Conservation (phyloP, 768 basidiomycete species). For the Hericium rajendrae region DNA sequence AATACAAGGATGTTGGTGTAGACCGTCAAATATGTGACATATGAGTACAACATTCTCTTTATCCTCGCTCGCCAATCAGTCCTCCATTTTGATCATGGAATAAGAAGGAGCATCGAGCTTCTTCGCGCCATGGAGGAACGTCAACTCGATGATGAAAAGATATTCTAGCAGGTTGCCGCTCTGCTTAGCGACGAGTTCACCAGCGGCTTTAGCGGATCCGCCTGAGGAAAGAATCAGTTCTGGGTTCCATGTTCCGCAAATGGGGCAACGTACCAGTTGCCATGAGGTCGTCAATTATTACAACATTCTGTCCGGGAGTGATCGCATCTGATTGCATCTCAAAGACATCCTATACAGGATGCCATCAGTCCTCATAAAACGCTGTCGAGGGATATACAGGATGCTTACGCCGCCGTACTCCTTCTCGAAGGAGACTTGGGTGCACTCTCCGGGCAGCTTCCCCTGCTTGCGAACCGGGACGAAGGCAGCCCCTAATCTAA, state of each 20-base stretch:
- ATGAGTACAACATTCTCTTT: background rate
- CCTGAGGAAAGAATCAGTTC: constrained; percentile 32
- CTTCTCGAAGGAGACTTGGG: constrained; percentile 72
- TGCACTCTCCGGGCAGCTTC: constrained; percentile 86
- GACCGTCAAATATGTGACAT: constrained; percentile 1
- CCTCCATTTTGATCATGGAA: constrained; percentile 74
- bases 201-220: constrained; percentile 90
- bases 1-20: constrained; percentile 67
- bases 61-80: constrained; percentile 23
- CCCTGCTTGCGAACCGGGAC: constrained; percentile 92
- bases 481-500: constrained; percentile 87
- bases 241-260: background rate
- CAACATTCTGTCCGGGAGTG: constrained; percentile 67
- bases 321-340: constrained; percentile 92
- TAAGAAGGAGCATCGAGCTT: constrained; percentile 84
- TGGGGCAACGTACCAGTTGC: constrained; percentile 66
- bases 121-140: constrained; percentile 62
- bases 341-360: constrained; percentile 69
- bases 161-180: constrained; percentile 87
- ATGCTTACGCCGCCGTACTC: constrained; percentile 79
- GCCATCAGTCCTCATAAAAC: background rate
- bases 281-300: constrained; percentile 91
- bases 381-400: background rate
- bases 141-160: constrained; percentile 84
- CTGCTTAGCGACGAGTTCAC: constrained; percentile 72